Conservation (phyloP, 2,329 filamentous ascomycete genomes). For the Colletotrichum somersetense region DNA sequence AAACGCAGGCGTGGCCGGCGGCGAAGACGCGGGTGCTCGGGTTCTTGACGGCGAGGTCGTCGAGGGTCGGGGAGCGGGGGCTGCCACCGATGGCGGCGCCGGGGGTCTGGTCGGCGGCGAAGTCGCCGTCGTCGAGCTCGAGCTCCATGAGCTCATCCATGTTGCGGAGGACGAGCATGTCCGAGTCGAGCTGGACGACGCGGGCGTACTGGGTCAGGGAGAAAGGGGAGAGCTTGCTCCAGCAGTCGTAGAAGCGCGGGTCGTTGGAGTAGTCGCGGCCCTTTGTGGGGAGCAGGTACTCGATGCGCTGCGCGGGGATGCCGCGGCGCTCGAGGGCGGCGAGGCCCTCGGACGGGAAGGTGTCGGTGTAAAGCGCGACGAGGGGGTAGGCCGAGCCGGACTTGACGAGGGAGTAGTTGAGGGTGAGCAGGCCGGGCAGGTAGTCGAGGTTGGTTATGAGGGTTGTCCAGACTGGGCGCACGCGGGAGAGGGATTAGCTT, state of each 20-base stretch:
- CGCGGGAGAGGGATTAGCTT: conserved; percentile 15
- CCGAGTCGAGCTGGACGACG: conserved; percentile 86
- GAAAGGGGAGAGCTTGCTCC: conserved; percentile 88
- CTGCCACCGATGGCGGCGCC: conserved; percentile 29
- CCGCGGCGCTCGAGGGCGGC: conserved; percentile 75
- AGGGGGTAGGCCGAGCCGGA: conserved; percentile 79
- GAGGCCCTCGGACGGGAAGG: conserved; percentile 77
- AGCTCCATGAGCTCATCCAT: conserved; percentile 96
- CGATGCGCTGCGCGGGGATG: conserved; percentile 78
- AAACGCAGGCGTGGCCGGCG: conserved; percentile 86
- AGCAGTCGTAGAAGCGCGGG: conserved; percentile 89
- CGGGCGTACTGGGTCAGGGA: conserved; percentile 81
- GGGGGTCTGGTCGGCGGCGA: conserved; percentile 35
- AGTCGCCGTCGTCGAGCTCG: conserved; percentile 68
- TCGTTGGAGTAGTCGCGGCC: conserved; percentile 80
- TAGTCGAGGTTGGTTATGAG: conserved; percentile 89
- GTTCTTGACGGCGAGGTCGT: conserved; percentile 30
- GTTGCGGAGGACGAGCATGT: conserved; percentile 86
- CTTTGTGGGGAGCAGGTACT: conserved; percentile 77
- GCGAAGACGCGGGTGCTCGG: conserved; percentile 74
- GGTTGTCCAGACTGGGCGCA: conserved; percentile 79
- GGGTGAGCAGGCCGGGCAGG: conserved; percentile 84
- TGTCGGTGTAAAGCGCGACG: conserved; percentile 84
- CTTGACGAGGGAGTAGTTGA: conserved; percentile 80
- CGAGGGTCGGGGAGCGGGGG: conserved; percentile 25